Percentiles rank a stretch among this genome's conserved stretches.
phyloP scores from a whole-genome alignment of 352 stramenopile species.

The Phytophthora capsici region DNA sequence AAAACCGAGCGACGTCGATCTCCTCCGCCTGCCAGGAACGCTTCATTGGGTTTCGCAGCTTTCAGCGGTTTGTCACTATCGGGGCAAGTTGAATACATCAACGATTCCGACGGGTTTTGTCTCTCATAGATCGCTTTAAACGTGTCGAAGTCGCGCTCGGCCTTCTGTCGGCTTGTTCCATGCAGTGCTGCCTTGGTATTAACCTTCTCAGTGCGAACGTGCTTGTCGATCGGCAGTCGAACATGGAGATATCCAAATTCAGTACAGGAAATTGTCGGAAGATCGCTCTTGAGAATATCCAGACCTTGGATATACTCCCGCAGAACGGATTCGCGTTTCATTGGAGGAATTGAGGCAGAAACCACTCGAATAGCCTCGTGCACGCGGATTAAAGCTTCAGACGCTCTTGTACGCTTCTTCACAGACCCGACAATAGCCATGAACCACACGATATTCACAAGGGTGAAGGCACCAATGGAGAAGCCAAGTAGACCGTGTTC shows the following conservation, averaged over 20 bases:
- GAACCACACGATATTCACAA: constrained; percentile 50
- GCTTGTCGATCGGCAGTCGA: constrained; percentile 37
- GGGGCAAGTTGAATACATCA: background rate
- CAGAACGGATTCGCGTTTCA: constrained; percentile 36
- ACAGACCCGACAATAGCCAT: constrained; percentile 37
- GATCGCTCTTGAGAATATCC: constrained; percentile 19
- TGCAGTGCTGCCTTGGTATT: constrained; percentile 21
- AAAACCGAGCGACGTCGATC: constrained; percentile 24
- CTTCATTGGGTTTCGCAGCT: constrained; percentile 36
- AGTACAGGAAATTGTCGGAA: constrained; percentile 33
- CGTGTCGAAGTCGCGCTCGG: constrained; percentile 25
- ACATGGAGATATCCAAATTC: constrained; percentile 43
- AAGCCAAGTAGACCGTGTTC: constrained; percentile 44
- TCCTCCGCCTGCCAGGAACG: constrained; percentile 21
- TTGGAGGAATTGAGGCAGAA: constrained; percentile 31
- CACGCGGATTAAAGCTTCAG: constrained; percentile 37
- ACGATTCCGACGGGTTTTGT: constrained; percentile 17
- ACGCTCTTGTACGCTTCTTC: constrained; percentile 30
- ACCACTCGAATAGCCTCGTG: constrained; percentile 51
- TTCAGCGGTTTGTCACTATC: constrained; percentile 24
- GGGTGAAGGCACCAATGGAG: constrained; percentile 46
- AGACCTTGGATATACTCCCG: constrained; percentile 29
- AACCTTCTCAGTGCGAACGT: constrained; percentile 7
- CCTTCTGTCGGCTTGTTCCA: constrained; percentile 13
- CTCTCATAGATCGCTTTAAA: constrained; percentile 37